These are phyloP conservation scores for Globisporangium solare DNA, from an alignment of 352 stramenopile genomes.

Conservation along the genomic window DNA sequence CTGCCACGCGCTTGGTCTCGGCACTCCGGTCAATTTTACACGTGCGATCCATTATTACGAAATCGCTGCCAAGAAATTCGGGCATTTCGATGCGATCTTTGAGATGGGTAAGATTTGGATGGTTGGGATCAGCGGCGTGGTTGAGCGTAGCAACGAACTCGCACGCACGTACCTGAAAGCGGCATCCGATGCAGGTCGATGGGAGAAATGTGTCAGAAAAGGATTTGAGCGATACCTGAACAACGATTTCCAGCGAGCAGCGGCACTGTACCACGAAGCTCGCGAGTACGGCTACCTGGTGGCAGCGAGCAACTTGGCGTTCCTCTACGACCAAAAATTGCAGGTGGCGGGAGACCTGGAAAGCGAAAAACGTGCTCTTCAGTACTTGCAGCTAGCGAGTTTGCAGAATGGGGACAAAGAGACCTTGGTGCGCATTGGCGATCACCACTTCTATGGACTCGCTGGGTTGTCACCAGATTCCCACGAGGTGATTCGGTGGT, in stretches of 20 bases:
- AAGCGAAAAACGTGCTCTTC: slow-evolving; percentile 30
- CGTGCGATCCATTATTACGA: slow-evolving; percentile 61
- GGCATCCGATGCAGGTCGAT: slow-evolving; percentile 57
- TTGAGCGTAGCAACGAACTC: slow-evolving; percentile 18
- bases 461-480: slow-evolving; percentile 30
- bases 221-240: slow-evolving; percentile 64
- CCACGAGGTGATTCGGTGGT: slow-evolving; percentile 49
- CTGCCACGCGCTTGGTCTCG: slow-evolving; percentile 65
- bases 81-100: slow-evolving; percentile 82
- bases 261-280: slow-evolving; percentile 62
- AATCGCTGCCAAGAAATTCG: slow-evolving; percentile 60
- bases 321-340: slow-evolving; percentile 65
- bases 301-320: slow-evolving; percentile 71
- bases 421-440: slow-evolving; percentile 61
- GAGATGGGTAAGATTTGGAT: slow-evolving; percentile 64
- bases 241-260: slow-evolving; percentile 36
- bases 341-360: slow-evolving; percentile 12
- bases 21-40: slow-evolving; percentile 45
- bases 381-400: slow-evolving; percentile 34
- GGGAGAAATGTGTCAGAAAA: slow-evolving; percentile 43
- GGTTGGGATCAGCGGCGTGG: slow-evolving; percentile 21
- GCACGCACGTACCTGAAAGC: slow-evolving; percentile 52
- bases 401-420: slow-evolving; percentile 48
- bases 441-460: slow-evolving; percentile 73
- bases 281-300: slow-evolving; percentile 52